Evolutionary conservation across 2,329 filamentous ascomycete species (phyloP).

Genomic region (Pleoardoris graminearum): DNA sequence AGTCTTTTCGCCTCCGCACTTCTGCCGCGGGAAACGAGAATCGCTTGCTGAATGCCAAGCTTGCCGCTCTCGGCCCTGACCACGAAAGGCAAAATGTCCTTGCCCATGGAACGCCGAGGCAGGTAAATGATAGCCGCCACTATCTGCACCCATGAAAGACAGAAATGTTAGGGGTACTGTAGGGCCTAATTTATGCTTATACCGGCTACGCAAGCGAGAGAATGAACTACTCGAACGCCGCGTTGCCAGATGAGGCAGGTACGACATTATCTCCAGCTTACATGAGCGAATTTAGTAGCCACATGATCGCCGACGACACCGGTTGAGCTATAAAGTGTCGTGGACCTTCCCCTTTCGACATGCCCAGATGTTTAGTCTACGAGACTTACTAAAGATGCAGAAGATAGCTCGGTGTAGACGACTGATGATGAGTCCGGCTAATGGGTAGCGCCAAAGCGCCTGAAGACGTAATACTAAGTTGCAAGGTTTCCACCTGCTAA

Average conservation of each 20-base stretch:
- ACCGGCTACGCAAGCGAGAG: background rate
- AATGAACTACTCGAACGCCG: background rate
- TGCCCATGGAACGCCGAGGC: background rate
- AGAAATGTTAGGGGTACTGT: background rate
- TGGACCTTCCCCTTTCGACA: conserved; percentile 1
- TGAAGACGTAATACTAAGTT: conserved; percentile 1
- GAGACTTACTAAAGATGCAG: background rate
- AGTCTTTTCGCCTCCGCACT: background rate
- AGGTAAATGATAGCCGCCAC: background rate
- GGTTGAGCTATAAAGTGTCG: background rate
- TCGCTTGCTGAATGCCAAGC: background rate
- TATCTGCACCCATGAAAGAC: background rate
- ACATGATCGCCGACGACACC: background rate
- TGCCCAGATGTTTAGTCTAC: conserved; percentile 4
- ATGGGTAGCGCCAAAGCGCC: background rate
- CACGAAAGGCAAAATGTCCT: background rate
- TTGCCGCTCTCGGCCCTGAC: background rate
- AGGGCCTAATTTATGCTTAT: background rate
- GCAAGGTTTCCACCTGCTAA: background rate
- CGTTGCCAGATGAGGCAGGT: conserved; percentile 3
- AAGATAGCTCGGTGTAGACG: background rate
- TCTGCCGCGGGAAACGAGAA: background rate
- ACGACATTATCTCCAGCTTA: background rate
- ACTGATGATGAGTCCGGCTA: background rate
- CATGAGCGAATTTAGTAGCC: too few relatives aligned